Percentiles rank a stretch among this genome's conserved stretches.
Evolutionary conservation across 306 rosid species (phyloP).

Genomic region (Vachellia pachyceras): DNA sequence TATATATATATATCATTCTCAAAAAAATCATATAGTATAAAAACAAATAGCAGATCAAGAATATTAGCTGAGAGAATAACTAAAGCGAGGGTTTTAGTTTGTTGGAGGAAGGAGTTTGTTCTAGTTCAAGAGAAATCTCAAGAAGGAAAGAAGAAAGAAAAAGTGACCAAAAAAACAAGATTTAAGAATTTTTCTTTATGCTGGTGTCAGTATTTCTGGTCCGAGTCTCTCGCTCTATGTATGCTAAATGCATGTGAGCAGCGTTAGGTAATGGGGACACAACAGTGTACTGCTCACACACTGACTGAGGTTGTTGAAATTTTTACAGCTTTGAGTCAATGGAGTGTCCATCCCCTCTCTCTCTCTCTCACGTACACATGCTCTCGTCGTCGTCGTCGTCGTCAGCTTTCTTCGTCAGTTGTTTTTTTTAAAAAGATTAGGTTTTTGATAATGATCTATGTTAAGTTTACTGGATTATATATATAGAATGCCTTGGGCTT

Average conservation of each 20-base stretch:
- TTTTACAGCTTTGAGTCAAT: slow-evolving; percentile 51
- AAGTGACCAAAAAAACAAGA: background rate
- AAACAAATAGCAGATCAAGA: background rate
- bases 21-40: background rate
- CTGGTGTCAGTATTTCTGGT: slow-evolving; percentile 13
- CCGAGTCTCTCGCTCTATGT: background rate
- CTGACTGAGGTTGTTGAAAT: slow-evolving; percentile 51
- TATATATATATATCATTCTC: background rate
- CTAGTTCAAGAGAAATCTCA: too few species aligned
- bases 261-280: slow-evolving; percentile 46
- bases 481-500: background rate
- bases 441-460: background rate
- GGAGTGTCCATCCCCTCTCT: slow-evolving; percentile 25
- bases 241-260: slow-evolving; percentile 48
- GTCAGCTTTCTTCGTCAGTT: background rate
- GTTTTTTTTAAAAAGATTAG: background rate
- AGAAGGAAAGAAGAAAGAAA: too few species aligned
- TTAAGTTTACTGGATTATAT: background rate
- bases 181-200: too few species aligned
- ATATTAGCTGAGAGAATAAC: background rate
- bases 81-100: background rate
- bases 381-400: slow-evolving; percentile 6
- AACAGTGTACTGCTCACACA: slow-evolving; percentile 47
- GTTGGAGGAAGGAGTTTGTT: background rate
- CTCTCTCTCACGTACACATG: slow-evolving; percentile 29